Evolutionary conservation across 139 green algal genomes (phyloP), one percentile per base, ranked within the genome.

Genomic region (Pseudopediastrum boryanum): DNA sequence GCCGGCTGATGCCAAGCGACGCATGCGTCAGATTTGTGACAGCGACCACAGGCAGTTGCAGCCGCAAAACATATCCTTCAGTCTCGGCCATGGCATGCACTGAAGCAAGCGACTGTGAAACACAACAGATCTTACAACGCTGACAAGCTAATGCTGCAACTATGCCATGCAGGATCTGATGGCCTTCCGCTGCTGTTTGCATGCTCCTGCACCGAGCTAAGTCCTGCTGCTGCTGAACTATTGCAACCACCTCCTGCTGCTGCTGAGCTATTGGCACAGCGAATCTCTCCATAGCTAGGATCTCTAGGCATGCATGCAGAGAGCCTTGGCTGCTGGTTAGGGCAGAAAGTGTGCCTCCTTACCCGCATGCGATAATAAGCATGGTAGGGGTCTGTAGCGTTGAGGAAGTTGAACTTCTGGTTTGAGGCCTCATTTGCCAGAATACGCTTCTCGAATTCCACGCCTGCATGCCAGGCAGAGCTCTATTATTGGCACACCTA

Each of bases 341-440:
- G 29, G 0, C 25, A 9, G 29, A 46, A 71, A 46, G 19, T n/a
- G 38, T 4, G 6, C 38, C 46, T 13, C 27, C 78, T 78, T 44
- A 97, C 88, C 86, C 90, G 92, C 70, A 93, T 80, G 42, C 89
- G 76, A 84, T 99, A 99, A 88, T 98, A 99, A 0, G 92, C 85
- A 80, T 99, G 89, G 82, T 99, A 99, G 0, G 96, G 96, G 77
- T 98, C 94, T 2, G 82, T 92, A n/a, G 92, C 51, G 19, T 88
- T 89, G 63, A 98, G 78, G 85, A 99, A 99, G 83, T 94, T 97
- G 88, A 99, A 99, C 85, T 99, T 99, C 41, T 79, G 75, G 78
- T 99, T 99, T 84, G 93, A 92, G 39, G 90, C 87, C 85, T 99
- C 93, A 27, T 94, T 96, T 0, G 88, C 89, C 27, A 98, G 69